Conservation (phyloP, 2,329 filamentous ascomycete species). For the Sphaerostilbella broomeana region DNA sequence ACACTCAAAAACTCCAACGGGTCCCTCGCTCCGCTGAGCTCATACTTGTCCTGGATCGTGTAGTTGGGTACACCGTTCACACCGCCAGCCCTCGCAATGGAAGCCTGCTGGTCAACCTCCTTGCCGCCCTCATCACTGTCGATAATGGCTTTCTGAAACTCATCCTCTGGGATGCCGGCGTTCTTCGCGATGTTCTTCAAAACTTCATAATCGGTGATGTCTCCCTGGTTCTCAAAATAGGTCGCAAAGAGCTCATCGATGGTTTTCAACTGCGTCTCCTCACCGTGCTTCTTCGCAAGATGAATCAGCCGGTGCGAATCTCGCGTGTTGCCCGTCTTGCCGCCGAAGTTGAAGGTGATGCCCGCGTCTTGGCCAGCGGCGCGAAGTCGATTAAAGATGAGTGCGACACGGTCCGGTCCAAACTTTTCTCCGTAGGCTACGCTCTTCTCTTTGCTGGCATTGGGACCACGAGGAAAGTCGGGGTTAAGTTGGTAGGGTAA, state of each 20-base stretch:
- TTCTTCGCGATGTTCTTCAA: slow-evolving; percentile 29
- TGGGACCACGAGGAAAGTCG: slow-evolving; percentile 24
- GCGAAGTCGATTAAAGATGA: slow-evolving; percentile 25
- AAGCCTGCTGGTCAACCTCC: slow-evolving; percentile 27
- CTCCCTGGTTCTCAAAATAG: slow-evolving; percentile 37
- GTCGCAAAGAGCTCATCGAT: slow-evolving; percentile 37
- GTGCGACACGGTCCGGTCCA: slow-evolving; percentile 52
- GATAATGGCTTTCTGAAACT: slow-evolving; percentile 31
- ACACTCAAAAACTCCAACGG: slow-evolving; percentile 56
- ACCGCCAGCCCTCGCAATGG: slow-evolving; percentile 23
- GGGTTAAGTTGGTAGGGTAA: slow-evolving; percentile 41
- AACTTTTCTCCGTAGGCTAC: slow-evolving; percentile 43
- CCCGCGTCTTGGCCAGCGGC: slow-evolving; percentile 28
- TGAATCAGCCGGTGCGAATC: slow-evolving; percentile 43
- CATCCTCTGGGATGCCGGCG: slow-evolving; percentile 41
- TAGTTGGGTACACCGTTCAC: slow-evolving; percentile 67
- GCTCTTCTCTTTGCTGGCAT: slow-evolving; percentile 30
- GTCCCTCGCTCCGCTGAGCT: slow-evolving; percentile 64
- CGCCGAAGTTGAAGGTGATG: slow-evolving; percentile 46
- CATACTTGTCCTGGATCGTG: slow-evolving; percentile 60
- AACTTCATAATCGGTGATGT: slow-evolving; percentile 35
- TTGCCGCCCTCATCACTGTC: slow-evolving; percentile 43
- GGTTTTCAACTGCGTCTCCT: slow-evolving; percentile 50
- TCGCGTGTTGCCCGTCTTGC: slow-evolving; percentile 37
- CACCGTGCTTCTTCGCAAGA: slow-evolving; percentile 42